A percentile compares a stretch with the other conserved stretches of the same genome.
phyloP scores from a whole-genome alignment of 2,329 filamentous ascomycete genomes.

The Cladosporium halotolerans region DNA sequence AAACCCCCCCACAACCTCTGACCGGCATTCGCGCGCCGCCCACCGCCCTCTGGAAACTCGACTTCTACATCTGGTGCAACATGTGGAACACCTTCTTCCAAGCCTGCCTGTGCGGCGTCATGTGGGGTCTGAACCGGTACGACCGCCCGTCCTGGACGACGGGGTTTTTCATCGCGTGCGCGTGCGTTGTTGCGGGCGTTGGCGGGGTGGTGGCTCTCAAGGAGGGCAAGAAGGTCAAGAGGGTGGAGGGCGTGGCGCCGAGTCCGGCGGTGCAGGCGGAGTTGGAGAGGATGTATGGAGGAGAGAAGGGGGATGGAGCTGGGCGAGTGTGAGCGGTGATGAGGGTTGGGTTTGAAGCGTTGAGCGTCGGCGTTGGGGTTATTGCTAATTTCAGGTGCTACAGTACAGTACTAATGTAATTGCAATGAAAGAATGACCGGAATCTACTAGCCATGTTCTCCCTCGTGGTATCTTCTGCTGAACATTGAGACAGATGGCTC shows the following conservation, averaged over 20 bases:
- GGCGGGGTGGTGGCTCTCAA: slow-evolving; percentile 65
- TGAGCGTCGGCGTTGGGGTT: no score
- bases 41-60: slow-evolving; percentile 67
- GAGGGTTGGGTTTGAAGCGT: not conserved
- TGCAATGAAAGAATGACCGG: no score
- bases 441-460: no score
- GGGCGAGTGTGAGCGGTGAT: not conserved
- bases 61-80: slow-evolving; percentile 73
- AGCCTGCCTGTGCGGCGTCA: slow-evolving; percentile 64
- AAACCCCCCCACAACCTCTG: slow-evolving; percentile 60
- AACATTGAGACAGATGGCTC: no score
- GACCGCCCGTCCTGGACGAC: slow-evolving; percentile 73
- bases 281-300: slow-evolving; percentile 2
- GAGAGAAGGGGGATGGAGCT: not conserved
- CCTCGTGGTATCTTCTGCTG: no score
- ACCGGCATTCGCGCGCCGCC: slow-evolving; percentile 64
- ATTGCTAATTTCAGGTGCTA: no score
- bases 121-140: slow-evolving; percentile 58
- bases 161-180: slow-evolving; percentile 70
- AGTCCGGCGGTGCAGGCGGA: slow-evolving; percentile 1
- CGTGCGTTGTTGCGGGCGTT: slow-evolving; percentile 60
- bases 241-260: slow-evolving; percentile 58
- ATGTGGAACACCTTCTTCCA: slow-evolving; percentile 75
- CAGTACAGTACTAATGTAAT: no score
- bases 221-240: slow-evolving; percentile 64